A percentile compares a stretch with the other conserved stretches of the same genome.
These are phyloP conservation scores for Trametes maxima DNA, from an alignment of 768 basidiomycete species.

Conservation along the genomic window DNA sequence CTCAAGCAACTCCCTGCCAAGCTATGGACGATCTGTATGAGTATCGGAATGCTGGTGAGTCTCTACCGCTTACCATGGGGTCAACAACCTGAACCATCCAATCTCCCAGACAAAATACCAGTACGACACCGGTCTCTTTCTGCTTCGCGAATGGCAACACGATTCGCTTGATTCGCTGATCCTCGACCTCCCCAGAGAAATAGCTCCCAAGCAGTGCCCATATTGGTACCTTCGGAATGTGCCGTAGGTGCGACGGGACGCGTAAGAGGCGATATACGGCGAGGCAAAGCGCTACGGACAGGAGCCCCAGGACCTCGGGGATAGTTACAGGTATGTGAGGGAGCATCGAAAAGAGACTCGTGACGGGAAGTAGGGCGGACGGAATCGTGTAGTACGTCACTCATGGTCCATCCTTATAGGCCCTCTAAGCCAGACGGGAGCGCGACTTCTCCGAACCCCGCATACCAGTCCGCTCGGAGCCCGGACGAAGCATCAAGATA, in stretches of 20 bases:
- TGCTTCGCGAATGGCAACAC: constrained; percentile 40
- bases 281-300: background rate
- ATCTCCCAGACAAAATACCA: constrained; percentile 42
- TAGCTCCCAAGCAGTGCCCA: constrained; percentile 10
- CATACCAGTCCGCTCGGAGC: no score
- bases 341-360: background rate
- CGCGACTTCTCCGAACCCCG: no score
- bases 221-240: constrained; percentile 15
- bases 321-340: background rate
- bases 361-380: background rate
- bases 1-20: constrained; percentile 8
- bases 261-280: constrained; percentile 2
- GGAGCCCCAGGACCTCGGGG: background rate
- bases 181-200: constrained; percentile 36
- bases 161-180: constrained; percentile 37
- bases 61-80: constrained; percentile 29
- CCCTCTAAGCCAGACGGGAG: no score
- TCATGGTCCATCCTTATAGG: no score
- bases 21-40: background rate
- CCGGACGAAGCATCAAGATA: no score
- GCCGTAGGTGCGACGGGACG: constrained; percentile 11
- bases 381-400: no score
- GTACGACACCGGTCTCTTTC: constrained; percentile 36
- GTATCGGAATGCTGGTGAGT: background rate
- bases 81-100: constrained; percentile 47